Evolutionary conservation across 441 rosid species (phyloP), one percentile per base, ranked within the genome.

Genomic region (Rhodomyrtus psidioides): DNA sequence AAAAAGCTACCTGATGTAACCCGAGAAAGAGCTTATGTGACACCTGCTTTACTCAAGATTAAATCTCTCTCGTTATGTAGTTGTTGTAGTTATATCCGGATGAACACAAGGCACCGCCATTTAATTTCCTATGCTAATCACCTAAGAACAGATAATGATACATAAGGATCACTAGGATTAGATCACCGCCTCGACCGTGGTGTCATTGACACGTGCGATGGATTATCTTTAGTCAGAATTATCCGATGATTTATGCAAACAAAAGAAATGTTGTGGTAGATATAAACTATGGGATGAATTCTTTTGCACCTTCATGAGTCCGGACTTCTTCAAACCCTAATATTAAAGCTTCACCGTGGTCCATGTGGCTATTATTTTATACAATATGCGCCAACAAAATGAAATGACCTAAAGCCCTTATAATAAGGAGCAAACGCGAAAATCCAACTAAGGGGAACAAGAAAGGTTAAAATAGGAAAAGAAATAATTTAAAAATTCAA

Each of bases 401-500:
- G 79, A 70, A 70, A 70, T 39, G 79, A 70, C 16, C n/a, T 19
- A 10, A 39, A 10, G 79, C 5, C n/a, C 79, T 70, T 39, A 10
- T 39, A 70, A 70, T 10, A 79, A 34, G 46, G 60, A 26, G 24
- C 49, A 83, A 84, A 21, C 49, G 44, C 81, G 49, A 74, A 44
- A 87, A 82, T 59, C 34, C 62, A 8, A 82, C 60, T 39, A 7
- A 28, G 27, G 55, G 14, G 83, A 83, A 13, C n/a, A 15, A 56
- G 76, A 84, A 76, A 79, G 39, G 85, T 74, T 70, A 59, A 81
- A 83, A 65, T 59, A 65, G 85, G 87, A 90, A 84, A 39, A 39
- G 42, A 39, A 39, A 70, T 19, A 51, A 12, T 70, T 70, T 19
- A 70, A 34, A 65, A 19, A 65, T 85, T 86, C 92, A 88, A 87